A percentile compares a stretch with the other conserved stretches of the same genome.
Evolutionary conservation across 495 filamentous ascomycete species (phyloP).

Genomic region (Penicillium chermesinum): DNA sequence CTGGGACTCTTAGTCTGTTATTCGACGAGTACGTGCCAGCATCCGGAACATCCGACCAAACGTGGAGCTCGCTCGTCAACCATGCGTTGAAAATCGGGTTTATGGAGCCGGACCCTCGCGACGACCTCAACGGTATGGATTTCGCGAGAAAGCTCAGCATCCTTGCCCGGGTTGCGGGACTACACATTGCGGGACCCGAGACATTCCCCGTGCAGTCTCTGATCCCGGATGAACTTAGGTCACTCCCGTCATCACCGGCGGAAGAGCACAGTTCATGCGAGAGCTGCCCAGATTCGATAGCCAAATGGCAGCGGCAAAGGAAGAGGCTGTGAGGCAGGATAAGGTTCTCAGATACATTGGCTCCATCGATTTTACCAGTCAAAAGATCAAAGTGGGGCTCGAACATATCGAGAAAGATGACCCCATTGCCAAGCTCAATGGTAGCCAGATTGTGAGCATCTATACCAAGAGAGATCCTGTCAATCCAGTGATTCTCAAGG

Average conservation of each 20-base stretch:
- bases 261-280: conserved; percentile 65
- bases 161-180: conserved; percentile 72
- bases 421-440: conserved; percentile 86
- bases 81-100: conserved; percentile 88
- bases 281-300: conserved; percentile 66
- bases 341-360: conserved; percentile 88
- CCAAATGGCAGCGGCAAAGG: conserved; percentile 74
- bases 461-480: conserved; percentile 84
- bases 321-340: conserved; percentile 63
- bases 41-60: conserved; percentile 42
- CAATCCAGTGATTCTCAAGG: conserved; percentile 84
- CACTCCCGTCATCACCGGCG: conserved; percentile 51
- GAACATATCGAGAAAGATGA: conserved; percentile 72
- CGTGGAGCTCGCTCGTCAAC: conserved; percentile 79
- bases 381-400: conserved; percentile 75
- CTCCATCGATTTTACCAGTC: conserved; percentile 68
- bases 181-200: conserved; percentile 68
- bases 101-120: conserved; percentile 90
- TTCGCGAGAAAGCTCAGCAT: conserved; percentile 93
- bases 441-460: conserved; percentile 93
- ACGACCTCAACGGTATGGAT: conserved; percentile 91
- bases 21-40: conserved; percentile 40
- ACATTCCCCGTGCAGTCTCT: conserved; percentile 83
- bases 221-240: conserved; percentile 74
- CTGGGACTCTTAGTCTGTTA: conserved; percentile 71